Conservation (phyloP, 1,139 yeast genomes). For the Suhomyces terraborum region DNA sequence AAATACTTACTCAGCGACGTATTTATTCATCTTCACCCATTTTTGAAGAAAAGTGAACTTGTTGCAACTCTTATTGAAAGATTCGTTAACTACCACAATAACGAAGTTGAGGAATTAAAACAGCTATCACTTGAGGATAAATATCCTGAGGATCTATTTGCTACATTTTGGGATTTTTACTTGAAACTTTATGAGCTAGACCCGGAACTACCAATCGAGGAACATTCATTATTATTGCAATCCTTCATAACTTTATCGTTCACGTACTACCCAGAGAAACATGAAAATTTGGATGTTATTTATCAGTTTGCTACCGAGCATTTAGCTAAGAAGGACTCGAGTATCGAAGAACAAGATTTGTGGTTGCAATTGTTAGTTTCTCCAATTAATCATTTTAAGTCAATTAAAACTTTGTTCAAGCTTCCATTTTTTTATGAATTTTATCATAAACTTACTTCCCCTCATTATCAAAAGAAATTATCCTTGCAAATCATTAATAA, state of each 20-base stretch:
- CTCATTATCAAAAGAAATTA: slow-evolving; percentile 39
- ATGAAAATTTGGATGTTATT: slow-evolving; percentile 61
- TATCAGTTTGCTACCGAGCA: slow-evolving; percentile 56
- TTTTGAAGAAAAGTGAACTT: slow-evolving; percentile 66
- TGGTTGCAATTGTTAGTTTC: slow-evolving; percentile 59
- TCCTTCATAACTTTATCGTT: slow-evolving; percentile 66
- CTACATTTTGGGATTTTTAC: slow-evolving; percentile 67
- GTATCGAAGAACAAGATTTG: slow-evolving; percentile 34
- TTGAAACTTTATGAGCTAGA: slow-evolving; percentile 53
- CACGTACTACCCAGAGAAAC: slow-evolving; percentile 65
- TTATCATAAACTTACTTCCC: slow-evolving; percentile 37
- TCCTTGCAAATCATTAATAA: slow-evolving; percentile 47
- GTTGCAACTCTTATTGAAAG: slow-evolving; percentile 73
- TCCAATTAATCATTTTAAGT: slow-evolving; percentile 52
- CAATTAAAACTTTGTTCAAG: slow-evolving; percentile 30
- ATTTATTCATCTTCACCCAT: slow-evolving; percentile 63
- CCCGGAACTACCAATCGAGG: slow-evolving; percentile 66
- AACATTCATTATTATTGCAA: slow-evolving; percentile 64
- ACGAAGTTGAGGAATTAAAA: slow-evolving; percentile 27
- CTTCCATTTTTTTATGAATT: slow-evolving; percentile 47
- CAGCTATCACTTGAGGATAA: slow-evolving; percentile 13
- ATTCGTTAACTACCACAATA: slow-evolving; percentile 58
- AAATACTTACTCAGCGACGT: slow-evolving; percentile 66
- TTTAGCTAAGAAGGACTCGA: slow-evolving; percentile 17
- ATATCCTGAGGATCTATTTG: slow-evolving; percentile 42